Evolutionary conservation across 257 asterid species (phyloP), one percentile per base, ranked within the genome.

Genomic region (Forsythia suspensa): DNA sequence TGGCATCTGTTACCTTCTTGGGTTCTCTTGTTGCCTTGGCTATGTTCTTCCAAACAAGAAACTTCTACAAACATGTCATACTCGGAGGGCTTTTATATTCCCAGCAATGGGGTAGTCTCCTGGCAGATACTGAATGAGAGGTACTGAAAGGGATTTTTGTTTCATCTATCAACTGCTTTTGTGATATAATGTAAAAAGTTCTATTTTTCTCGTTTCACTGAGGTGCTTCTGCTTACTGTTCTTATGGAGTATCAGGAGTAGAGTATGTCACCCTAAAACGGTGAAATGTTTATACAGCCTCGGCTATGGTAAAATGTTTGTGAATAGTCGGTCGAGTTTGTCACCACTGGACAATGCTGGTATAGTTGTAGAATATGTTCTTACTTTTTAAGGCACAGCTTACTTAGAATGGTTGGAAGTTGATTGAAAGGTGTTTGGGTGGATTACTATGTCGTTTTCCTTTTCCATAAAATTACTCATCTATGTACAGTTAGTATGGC

Each of bases 21-120:
- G 98, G 94, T 15, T 89, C 85, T 76, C 85, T 92, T n/a, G 91
- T 90, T 83, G 97, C 95, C 72, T 76, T 92, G 66, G 90, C 75
- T 20, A 81, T 94, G 87, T 88, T 85, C 76, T 85, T 91, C 81
- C 79, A 85, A 73, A 92, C 98, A 8, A 86, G 94, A 81, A 89
- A 80, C 29, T 92, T 91, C 79, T 94, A 94, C 75, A 86, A 48
- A 37, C 76, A 77, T 59, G 91, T 91, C 40, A 77, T 92, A 29
- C 73, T 82, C 13, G 78, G 66, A 73, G 85, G 85, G 79, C 84
- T 90, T 21, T 61, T 43, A 75, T 76, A 42, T 81, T 88, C 90
- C 37, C 78, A 75, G 46, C 20, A 80, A 57, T 51, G 76, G 76
- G 78, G 85, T 84, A 84, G 76, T 66, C 63, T 70, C 37, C 61